A percentile compares a stretch with the other conserved stretches of the same genome.
Conservation (phyloP, 306 rosid genomes). For the Prunus davidiana region DNA sequence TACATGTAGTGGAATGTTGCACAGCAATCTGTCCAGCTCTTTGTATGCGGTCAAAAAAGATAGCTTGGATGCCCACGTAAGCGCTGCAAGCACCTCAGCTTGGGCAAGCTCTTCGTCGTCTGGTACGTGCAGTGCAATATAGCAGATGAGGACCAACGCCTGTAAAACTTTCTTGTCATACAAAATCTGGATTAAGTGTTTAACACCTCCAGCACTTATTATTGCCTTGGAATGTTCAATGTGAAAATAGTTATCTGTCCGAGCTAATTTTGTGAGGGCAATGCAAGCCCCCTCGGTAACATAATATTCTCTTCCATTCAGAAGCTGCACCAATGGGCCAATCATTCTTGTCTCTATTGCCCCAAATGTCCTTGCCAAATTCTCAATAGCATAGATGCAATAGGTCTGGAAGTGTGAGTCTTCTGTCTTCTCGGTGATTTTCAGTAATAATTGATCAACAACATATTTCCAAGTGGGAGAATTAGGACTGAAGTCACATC, state of each 20-base stretch:
- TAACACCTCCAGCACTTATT: slow-evolving; percentile 54
- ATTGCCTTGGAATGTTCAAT: slow-evolving; percentile 71
- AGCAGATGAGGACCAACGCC: slow-evolving; percentile 55
- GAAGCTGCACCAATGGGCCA: slow-evolving; percentile 61
- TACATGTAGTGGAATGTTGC: too few relatives aligned
- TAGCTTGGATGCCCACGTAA: slow-evolving; percentile 78
- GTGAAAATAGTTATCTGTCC: slow-evolving; percentile 57
- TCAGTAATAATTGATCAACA: slow-evolving; percentile 56
- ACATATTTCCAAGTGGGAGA: slow-evolving; percentile 78
- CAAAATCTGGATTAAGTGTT: slow-evolving; percentile 67
- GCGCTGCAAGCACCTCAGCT: slow-evolving; percentile 60
- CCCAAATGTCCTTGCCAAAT: slow-evolving; percentile 66
- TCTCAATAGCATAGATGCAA: slow-evolving; percentile 60
- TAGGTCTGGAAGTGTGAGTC: slow-evolving; percentile 49
- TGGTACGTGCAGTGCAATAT: slow-evolving; percentile 71
- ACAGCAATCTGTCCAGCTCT: too few relatives aligned
- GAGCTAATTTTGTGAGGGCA: slow-evolving; percentile 66
- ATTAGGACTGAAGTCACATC: slow-evolving; percentile 69
- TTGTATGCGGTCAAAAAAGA: slow-evolving; percentile 16
- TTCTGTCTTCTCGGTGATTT: slow-evolving; percentile 54
- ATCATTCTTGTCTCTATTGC: slow-evolving; percentile 71
- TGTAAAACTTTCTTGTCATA: slow-evolving; percentile 52
- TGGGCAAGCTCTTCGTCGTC: slow-evolving; percentile 70
- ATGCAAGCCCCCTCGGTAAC: slow-evolving; percentile 48
- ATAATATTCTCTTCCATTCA: slow-evolving; percentile 65